Evolutionary conservation across 805 yeast genomes (phyloP).

Genomic region (Nakazawaea ernobii): DNA sequence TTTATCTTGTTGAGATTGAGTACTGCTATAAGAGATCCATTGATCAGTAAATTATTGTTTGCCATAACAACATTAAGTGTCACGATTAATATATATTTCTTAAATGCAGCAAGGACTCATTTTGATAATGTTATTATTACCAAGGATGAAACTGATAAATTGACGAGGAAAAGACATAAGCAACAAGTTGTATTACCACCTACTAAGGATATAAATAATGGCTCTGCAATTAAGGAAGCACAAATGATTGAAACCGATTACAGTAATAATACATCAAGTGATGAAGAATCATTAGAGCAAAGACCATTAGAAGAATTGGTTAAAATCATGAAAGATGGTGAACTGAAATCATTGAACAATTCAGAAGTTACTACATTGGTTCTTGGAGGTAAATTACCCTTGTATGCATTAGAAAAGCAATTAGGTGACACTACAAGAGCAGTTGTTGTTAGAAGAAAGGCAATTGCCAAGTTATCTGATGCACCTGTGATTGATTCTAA

Average conservation of each 20-base stretch:
- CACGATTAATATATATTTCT: constrained; percentile 74
- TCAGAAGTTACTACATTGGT: constrained; percentile 72
- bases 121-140: constrained; percentile 21
- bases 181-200: constrained; percentile 4
- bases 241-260: constrained; percentile 24
- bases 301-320: constrained; percentile 62
- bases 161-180: neutral
- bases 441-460: constrained; percentile 85
- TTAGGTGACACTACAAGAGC: constrained; percentile 88
- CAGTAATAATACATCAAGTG: constrained; percentile 24
- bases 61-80: constrained; percentile 70
- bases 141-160: neutral
- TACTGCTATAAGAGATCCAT: constrained; percentile 68
- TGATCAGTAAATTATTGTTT: constrained; percentile 72
- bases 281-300: constrained; percentile 17
- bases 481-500: constrained; percentile 72
- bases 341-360: constrained; percentile 57
- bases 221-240: constrained; percentile 23
- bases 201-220: neutral
- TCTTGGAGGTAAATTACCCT: constrained; percentile 72
- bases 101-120: constrained; percentile 78
- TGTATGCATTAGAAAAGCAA: constrained; percentile 92
- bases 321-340: constrained; percentile 62
- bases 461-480: constrained; percentile 78
- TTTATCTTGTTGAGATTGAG: constrained; percentile 51